phyloP scores from a whole-genome alignment of 257 asterid genomes.

The Penstemon eatonii region DNA sequence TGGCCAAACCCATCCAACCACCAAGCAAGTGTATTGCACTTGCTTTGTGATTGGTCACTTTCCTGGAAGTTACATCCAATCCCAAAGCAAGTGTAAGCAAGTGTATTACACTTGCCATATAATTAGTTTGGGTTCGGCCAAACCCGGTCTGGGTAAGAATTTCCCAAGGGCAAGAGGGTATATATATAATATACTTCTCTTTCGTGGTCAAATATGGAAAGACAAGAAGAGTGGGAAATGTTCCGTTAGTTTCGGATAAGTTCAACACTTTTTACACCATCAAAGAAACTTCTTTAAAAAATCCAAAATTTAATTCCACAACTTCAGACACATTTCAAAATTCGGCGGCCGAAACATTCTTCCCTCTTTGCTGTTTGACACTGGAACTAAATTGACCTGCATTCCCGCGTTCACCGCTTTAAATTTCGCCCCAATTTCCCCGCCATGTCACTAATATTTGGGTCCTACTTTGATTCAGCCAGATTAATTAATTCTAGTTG shows the following conservation, averaged over 20 bases:
- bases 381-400: conserved; percentile 8
- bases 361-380: conserved; percentile 20
- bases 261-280: background rate
- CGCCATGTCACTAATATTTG: too few relatives aligned
- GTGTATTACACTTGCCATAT: too few relatives aligned
- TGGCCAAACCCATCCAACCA: too few relatives aligned
- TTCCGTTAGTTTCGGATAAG: conserved; percentile 44
- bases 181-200: background rate
- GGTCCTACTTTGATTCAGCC: too few relatives aligned
- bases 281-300: background rate
- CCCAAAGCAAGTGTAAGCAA: too few relatives aligned
- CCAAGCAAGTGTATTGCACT: too few relatives aligned
- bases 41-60: too few relatives aligned
- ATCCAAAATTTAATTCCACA: background rate
- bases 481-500: too few relatives aligned
- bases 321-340: conserved; percentile 24
- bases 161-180: conserved; percentile 12
- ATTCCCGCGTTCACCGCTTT: conserved; percentile 56
- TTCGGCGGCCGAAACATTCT: conserved; percentile 34
- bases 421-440: background rate
- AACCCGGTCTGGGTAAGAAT: too few relatives aligned
- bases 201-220: background rate
- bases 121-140: too few relatives aligned
- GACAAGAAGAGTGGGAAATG: conserved; percentile 7
- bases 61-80: too few relatives aligned